phyloP scores from a whole-genome alignment of 371 early-diverging fungal species.

The Lichtheimia ramosa region DNA sequence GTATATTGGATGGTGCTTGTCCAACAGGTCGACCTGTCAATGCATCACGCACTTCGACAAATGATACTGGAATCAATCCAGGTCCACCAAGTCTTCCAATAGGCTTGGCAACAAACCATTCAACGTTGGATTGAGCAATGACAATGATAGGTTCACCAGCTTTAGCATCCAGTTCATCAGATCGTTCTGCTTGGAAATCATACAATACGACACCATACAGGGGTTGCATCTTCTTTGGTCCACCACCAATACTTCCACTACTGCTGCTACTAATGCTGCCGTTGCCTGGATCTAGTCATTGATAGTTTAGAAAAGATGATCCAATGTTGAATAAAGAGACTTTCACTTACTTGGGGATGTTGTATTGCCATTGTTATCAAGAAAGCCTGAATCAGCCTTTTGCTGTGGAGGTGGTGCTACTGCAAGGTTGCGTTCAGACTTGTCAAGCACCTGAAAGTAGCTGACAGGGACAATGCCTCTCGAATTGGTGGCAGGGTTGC shows the following conservation, averaged over 20 bases:
- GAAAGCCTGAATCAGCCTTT: conserved; percentile 25
- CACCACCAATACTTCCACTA: too few species aligned
- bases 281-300: not conserved
- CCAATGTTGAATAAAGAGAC: conserved; percentile 3
- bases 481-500: conserved; percentile 74
- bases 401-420: conserved; percentile 4
- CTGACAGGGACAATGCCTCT: conserved; percentile 79
- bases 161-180: conserved; percentile 73
- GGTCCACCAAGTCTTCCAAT: conserved; percentile 68
- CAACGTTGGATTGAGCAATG: conserved; percentile 76
- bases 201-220: conserved; percentile 74
- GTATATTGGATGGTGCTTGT: conserved; percentile 13
- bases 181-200: conserved; percentile 74
- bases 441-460: conserved; percentile 77
- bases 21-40: conserved; percentile 56
- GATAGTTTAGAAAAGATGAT: too few species aligned
- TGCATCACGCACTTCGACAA: conserved; percentile 74
- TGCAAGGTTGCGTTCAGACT: conserved; percentile 24
- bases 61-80: conserved; percentile 79
- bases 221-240: conserved; percentile 36
- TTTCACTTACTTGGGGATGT: not conserved
- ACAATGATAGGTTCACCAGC: conserved; percentile 76
- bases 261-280: not conserved
- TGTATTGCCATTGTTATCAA: conserved; percentile 14
- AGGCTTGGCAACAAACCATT: conserved; percentile 83